Conservation (phyloP, 768 basidiomycete species). For the Fomitopsis pulvina region DNA sequence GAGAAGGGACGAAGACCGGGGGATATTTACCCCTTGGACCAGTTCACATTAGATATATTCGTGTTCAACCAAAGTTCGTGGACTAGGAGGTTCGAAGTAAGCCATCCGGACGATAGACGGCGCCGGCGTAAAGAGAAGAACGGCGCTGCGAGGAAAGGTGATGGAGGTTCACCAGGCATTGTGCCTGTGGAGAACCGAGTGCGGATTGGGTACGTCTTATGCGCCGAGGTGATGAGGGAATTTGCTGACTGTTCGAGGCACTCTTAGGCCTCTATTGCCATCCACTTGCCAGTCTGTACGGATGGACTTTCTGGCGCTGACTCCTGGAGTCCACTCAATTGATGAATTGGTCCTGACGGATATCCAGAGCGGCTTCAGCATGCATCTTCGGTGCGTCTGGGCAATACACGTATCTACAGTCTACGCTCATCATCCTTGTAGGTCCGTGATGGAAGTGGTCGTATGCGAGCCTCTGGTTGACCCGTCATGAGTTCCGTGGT, state of each 20-base stretch:
- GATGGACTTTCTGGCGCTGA: slow-evolving; percentile 79
- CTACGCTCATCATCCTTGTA: too few species aligned
- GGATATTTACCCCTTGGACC: slow-evolving; percentile 62
- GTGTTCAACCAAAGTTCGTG: slow-evolving; percentile 78
- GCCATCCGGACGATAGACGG: slow-evolving; percentile 50
- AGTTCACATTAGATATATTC: slow-evolving; percentile 80
- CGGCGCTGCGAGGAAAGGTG: slow-evolving; percentile 21
- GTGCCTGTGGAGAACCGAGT: slow-evolving; percentile 74
- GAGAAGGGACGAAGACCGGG: slow-evolving; percentile 18
- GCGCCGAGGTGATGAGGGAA: background rate
- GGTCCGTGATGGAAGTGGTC: slow-evolving; percentile 71
- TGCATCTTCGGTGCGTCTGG: slow-evolving; percentile 60
- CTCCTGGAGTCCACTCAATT: slow-evolving; percentile 74
- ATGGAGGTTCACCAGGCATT: slow-evolving; percentile 46
- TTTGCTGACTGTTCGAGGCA: background rate
- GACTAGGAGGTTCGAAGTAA: slow-evolving; percentile 74
- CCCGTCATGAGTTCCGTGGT: too few species aligned
- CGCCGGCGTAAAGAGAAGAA: slow-evolving; percentile 33
- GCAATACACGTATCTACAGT: background rate
- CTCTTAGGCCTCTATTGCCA: slow-evolving; percentile 63
- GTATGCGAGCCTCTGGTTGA: slow-evolving; percentile 42
- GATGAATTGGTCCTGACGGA: slow-evolving; percentile 70
- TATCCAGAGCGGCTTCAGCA: slow-evolving; percentile 61
- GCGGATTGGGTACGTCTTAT: slow-evolving; percentile 63
- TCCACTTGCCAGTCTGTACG: slow-evolving; percentile 80